Percentiles rank a stretch among this genome's conserved stretches.
phyloP scores from a whole-genome alignment of 345 rosid species.

The Gynandropsis gynandra region DNA sequence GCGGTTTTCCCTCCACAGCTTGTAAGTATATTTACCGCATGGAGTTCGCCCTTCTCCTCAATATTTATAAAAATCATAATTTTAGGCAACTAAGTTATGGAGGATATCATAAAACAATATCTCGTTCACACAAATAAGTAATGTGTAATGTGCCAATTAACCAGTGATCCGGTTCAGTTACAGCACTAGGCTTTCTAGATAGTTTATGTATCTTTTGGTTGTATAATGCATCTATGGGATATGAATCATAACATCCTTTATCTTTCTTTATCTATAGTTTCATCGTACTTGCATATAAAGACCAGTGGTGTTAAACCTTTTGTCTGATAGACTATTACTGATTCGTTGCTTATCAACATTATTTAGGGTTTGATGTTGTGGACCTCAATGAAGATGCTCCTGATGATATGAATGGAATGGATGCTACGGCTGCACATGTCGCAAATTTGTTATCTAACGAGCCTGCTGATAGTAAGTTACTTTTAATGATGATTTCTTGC shows the following conservation, averaged over 20 bases:
- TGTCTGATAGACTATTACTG: constrained; percentile 3
- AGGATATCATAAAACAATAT: background rate
- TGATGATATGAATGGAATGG: constrained; percentile 84
- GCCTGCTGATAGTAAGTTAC: constrained; percentile 85
- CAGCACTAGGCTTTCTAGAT: background rate
- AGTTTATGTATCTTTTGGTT: background rate
- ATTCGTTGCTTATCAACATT: constrained; percentile 13
- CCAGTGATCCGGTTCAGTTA: constrained; percentile 5
- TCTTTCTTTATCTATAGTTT: constrained; percentile 3
- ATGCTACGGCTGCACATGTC: constrained; percentile 90
- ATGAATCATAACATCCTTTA: background rate
- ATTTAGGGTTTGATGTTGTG: constrained; percentile 89
- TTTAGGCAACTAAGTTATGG: background rate
- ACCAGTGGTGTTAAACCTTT: constrained; percentile 1
- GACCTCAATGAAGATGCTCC: constrained; percentile 76
- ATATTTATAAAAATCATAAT: background rate
- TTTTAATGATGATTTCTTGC: background rate
- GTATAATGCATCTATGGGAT: constrained; percentile 4
- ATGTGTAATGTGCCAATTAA: background rate
- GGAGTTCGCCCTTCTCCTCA: background rate
- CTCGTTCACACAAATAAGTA: constrained; percentile 1
- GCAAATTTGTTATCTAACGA: constrained; percentile 83
- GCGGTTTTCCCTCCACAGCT: constrained; percentile 97
- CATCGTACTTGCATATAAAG: constrained; percentile 2
- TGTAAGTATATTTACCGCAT: constrained; percentile 46